Percentiles rank a stretch among this genome's conserved stretches.
These are phyloP conservation scores for Tuber umbilicatum DNA, from an alignment of 495 filamentous ascomycete species.

Conservation along the genomic window DNA sequence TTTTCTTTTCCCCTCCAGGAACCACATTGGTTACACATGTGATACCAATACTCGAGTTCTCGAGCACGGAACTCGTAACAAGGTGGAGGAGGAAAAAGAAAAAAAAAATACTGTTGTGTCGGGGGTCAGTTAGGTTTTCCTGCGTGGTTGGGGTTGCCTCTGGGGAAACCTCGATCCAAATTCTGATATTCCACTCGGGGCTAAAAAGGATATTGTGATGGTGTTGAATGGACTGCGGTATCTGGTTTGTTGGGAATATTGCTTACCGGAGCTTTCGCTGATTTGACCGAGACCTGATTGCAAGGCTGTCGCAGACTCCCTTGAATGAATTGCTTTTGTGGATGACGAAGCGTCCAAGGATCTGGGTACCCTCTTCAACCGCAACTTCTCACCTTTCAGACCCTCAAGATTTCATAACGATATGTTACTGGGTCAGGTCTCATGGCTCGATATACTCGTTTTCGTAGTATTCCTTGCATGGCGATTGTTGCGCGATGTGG, in stretches of 20 bases:
- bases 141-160: background rate
- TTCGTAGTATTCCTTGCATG: conserved; percentile 61
- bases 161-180: background rate
- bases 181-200: background rate
- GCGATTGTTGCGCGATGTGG: conserved; percentile 58
- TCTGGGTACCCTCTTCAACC: background rate
- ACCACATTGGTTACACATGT: background rate
- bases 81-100: background rate
- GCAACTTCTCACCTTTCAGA: background rate
- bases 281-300: background rate
- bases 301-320: background rate
- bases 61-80: background rate
- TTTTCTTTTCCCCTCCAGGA: background rate
- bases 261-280: background rate
- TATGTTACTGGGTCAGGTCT: conserved; percentile 61
- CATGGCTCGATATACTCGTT: conserved; percentile 63
- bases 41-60: background rate
- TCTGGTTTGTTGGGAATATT: background rate
- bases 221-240: background rate
- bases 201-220: background rate
- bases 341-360: background rate
- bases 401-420: conserved; percentile 18
- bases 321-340: background rate
- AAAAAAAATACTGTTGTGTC: background rate
- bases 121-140: background rate